phyloP scores from a whole-genome alignment of 2,329 filamentous ascomycete species.

The Arthrobotrys iridis region DNA sequence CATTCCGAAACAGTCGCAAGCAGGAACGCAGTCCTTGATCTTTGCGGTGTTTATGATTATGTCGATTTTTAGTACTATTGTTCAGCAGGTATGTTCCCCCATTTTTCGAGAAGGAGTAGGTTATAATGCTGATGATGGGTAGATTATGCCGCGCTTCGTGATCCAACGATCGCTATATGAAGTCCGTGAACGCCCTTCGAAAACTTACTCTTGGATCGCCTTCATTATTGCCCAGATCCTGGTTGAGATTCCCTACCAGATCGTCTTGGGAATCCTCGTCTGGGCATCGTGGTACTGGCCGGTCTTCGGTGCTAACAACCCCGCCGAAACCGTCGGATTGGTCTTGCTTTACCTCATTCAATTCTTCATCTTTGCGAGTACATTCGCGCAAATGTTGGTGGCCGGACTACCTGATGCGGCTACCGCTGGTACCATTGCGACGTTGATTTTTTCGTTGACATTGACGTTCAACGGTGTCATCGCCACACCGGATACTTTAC shows the following conservation, averaged over 20 bases:
- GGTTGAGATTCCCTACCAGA: conserved; percentile 87
- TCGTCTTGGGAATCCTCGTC: conserved; percentile 78
- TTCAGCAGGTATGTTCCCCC: conserved; percentile 76
- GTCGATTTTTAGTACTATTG: conserved; percentile 81
- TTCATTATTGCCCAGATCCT: conserved; percentile 85
- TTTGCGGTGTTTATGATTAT: conserved; percentile 86
- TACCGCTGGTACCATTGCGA: conserved; percentile 78
- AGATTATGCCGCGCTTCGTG: conserved; percentile 85
- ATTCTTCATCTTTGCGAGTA: conserved; percentile 83
- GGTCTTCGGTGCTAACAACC: conserved; percentile 70
- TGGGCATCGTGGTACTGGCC: conserved; percentile 88
- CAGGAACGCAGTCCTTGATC: conserved; percentile 85
- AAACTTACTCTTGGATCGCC: conserved; percentile 84
- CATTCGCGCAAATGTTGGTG: conserved; percentile 81
- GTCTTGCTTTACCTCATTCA: conserved; percentile 80
- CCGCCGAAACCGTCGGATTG: conserved; percentile 75
- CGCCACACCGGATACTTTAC: conserved; percentile 60
- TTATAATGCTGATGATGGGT: conserved; percentile 66
- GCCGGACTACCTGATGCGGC: conserved; percentile 79
- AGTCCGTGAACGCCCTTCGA: conserved; percentile 83
- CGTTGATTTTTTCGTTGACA: conserved; percentile 60
- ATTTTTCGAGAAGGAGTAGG: conserved; percentile 84
- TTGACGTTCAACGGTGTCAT: conserved; percentile 69
- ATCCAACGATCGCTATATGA: conserved; percentile 84
- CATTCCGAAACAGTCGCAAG: conserved; percentile 74